These are phyloP conservation scores for Paecilomyces niveus DNA, from an alignment of 2,329 filamentous ascomycete genomes.

Conservation along the genomic window DNA sequence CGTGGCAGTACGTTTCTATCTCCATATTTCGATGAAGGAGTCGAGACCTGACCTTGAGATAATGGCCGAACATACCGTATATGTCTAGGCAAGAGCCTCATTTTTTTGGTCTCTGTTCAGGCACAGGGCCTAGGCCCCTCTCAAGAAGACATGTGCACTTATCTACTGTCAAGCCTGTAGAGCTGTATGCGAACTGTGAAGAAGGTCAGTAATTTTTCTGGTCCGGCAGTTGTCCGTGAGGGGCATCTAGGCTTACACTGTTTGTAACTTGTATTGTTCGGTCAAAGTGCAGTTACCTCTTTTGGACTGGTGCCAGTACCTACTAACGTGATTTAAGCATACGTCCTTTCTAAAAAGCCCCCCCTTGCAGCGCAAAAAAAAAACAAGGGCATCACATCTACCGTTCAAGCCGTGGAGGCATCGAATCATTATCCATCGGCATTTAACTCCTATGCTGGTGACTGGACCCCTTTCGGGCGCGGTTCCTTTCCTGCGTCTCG, in stretches of 20 bases:
- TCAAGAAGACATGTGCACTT: too few species aligned
- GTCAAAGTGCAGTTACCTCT: neutral
- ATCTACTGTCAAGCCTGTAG: too few species aligned
- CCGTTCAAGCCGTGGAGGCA: neutral
- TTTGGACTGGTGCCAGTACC: neutral
- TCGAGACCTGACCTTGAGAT: too few species aligned
- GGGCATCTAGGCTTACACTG: neutral
- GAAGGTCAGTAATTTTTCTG: neutral
- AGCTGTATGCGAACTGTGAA: neutral
- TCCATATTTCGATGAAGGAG: too few species aligned
- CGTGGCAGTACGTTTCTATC: too few species aligned
- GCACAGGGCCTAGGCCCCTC: too few species aligned
- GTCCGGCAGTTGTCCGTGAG: too few species aligned
- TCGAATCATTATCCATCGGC: neutral
- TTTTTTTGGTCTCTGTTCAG: too few species aligned
- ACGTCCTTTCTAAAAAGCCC: neutral
- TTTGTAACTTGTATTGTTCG: neutral
- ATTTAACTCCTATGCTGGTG: neutral
- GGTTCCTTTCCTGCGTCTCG: neutral
- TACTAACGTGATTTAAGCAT: neutral
- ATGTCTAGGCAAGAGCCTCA: too few species aligned
- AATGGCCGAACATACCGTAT: too few species aligned
- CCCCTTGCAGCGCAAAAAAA: neutral
- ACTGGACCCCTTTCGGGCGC: neutral
- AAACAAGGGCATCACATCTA: neutral